Conservation (phyloP, 345 rosid species). For the Citrus sinensis region DVS_A1.0 CM039165.1:26668001-26668500, state of each 20-base stretch:
- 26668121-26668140: background rate
- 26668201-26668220: background rate
- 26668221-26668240: background rate
- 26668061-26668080: constrained; percentile 11
- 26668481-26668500: background rate
- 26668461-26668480: background rate
- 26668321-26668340: background rate
- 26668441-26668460: too few species aligned
- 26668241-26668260: background rate
- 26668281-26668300: background rate
- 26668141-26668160: background rate
- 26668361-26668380: background rate
- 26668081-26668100: background rate
- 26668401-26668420: background rate
- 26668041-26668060: background rate
- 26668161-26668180: background rate
- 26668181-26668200: background rate
- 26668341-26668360: background rate
- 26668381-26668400: background rate
- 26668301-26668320: background rate
- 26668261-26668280: background rate
- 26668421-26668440: background rate
- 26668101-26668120: background rate
- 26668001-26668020: constrained; percentile 21
- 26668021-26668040: constrained; percentile 14